Conservation (phyloP, 371 early-diverging fungal species). For the Fennellomyces sp. region DNA sequence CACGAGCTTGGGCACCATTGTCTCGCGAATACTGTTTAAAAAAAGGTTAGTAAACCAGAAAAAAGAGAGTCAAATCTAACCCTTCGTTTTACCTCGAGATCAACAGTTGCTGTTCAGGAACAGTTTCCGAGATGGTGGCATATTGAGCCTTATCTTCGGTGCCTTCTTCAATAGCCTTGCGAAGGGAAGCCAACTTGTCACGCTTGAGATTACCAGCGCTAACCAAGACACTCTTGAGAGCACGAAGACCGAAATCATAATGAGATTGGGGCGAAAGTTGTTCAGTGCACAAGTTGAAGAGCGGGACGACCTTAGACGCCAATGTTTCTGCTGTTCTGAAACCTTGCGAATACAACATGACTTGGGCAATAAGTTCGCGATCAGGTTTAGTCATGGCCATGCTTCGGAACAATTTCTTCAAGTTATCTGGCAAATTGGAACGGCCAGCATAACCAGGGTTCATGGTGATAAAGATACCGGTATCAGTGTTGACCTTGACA, state of each 20-base stretch:
- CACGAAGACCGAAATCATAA: slow-evolving; percentile 99
- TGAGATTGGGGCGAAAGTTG: slow-evolving; percentile 95
- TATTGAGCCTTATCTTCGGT: slow-evolving; percentile 49
- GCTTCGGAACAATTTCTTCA: slow-evolving; percentile 97
- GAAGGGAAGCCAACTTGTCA: slow-evolving; percentile 68
- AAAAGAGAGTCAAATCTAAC: neutral
- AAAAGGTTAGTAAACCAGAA: neutral
- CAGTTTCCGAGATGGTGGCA: slow-evolving; percentile 62
- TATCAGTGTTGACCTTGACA: slow-evolving; percentile 85
- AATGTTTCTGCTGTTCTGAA: slow-evolving; percentile 95
- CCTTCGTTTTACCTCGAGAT: slow-evolving; percentile 55
- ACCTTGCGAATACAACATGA: slow-evolving; percentile 98
- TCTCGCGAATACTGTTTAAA: slow-evolving; percentile 88
- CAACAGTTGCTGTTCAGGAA: slow-evolving; percentile 90
- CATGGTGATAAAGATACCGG: slow-evolving; percentile 99
- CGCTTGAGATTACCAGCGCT: slow-evolving; percentile 98
- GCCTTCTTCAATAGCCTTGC: slow-evolving; percentile 42
- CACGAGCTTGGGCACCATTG: slow-evolving; percentile 96
- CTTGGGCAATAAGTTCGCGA: slow-evolving; percentile 96
- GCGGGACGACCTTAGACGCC: slow-evolving; percentile 95
- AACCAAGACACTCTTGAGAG: slow-evolving; percentile 97
- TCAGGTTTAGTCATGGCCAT: slow-evolving; percentile 99
- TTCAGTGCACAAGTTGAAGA: slow-evolving; percentile 94
- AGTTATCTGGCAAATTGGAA: slow-evolving; percentile 97
- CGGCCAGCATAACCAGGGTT: slow-evolving; percentile 99